Evolutionary conservation across 2,329 filamentous ascomycete species (phyloP), one percentile per base, ranked within the genome.

Genomic region (Exophiala bonariae): DNA sequence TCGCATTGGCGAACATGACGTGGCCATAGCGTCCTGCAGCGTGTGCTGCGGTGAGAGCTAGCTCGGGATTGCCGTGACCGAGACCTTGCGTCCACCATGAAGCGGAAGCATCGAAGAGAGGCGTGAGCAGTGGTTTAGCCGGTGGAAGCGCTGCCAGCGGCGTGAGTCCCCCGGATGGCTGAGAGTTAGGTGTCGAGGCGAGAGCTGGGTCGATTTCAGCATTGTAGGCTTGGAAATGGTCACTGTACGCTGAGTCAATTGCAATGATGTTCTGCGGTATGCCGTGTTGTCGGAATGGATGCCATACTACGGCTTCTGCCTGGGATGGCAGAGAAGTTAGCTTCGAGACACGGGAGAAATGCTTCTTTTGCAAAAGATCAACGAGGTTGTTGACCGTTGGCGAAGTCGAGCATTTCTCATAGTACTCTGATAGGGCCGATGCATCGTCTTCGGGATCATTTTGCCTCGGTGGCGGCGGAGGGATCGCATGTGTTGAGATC

Each of bases 21-120:
- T 95, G 89, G 0, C 89, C 89, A 60, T 93, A 95, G 20, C 88
- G 78, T 6, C 89, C 88, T 1, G 89, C 87, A 0, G 89, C 88
- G 61, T 93, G 85, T 0, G 89, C 86, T 2, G 88, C 87, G 0
- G 86, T 82, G 2, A 93, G 77, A 0, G 87, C 80, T 1, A 95
- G 73, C 0, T 76, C 70, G 0, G 87, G 80, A 57, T 88, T 90
- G 4, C 83, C 86, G 56, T 95, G 89, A 1, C 89, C 89, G 0
- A 95, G 76, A 2, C 89, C 89, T 66, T 95, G 89, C 0, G 89
- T 95, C 89, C 89, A 95, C 89, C 89, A 95, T 0, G 87, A 92
- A 1, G 88, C 88, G 1, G 88, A 93, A 2, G 85, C 89, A 58
- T 95, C 89, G 45, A 93, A 90, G 0, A 86, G 84, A 1, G 87